Base-by-base conservation (phyloP, 164 flowering plant genomes). In the Buxus sempervirens region DNA sequence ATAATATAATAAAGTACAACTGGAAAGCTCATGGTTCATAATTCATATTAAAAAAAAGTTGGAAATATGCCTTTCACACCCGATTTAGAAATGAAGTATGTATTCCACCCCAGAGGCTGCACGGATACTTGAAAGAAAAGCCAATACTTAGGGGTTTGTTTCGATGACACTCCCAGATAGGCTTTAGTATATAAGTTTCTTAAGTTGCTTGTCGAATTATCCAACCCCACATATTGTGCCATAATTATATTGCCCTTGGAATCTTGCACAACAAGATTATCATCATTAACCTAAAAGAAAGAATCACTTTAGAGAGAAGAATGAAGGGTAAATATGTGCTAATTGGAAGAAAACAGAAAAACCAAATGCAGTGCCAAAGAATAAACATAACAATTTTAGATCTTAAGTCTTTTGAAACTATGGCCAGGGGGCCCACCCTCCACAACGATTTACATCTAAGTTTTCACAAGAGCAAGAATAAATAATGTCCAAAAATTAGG, bases 81-180 rank as follows among this genome's bases (percentile, higher is more conserved):
- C 53, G 78, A 63, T 67, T 78, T 81, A 38, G 93, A 84, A 78
- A 93, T 73, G 72, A 90, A 89, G 75, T 84, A 90, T 13, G 97
- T 93, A 71, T 74, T 90, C 93, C 92, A 89, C 64, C 96, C 98
- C 65, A 93, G 74, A 63, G 96, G 88, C 19, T 90, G 93, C 72
- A 88, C 85, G 28, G 92, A 76, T 25, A 60, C 95, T 82, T 74
- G 84, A 75, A 93, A 93, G 61, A 76, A 65, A 67, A 93, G 86
- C 98, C 96, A 90, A 62, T 79, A 90, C 68, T 83, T 82, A 7
- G 97, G 92, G 45, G 42, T 82, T 53, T 69, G 54, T 26, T 67
- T 62, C 8, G 83, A 58, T 63, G 87, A 65, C 27, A 58, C 54
- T 70, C 96, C 96, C 51, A 80, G 23, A 72, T 93, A 90, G 51